Evolutionary conservation across 2,329 filamentous ascomycete species (phyloP), one percentile per base, ranked within the genome.

Genomic region (Cercospora nicotianae): DNA sequence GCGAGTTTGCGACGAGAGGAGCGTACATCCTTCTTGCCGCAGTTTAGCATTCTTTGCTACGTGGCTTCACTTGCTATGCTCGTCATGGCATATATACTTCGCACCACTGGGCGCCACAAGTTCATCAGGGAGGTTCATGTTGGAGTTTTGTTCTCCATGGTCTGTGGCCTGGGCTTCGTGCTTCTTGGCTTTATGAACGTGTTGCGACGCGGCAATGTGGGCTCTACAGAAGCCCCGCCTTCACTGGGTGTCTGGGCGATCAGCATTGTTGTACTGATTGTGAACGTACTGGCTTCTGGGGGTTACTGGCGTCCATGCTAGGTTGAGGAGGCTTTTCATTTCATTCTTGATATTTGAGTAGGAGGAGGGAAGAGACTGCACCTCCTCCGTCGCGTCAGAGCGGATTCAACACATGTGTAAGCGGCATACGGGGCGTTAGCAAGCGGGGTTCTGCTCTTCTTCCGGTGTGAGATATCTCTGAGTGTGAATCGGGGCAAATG

Each of bases 61-160:
- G 79, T 81, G 2, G 84, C 87, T 0, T 86, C 91, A 0, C 84
- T 89, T 39, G 78, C 89, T 6, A 83, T 94, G 8, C 84, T 93
- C 39, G 77, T 85, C 59, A 84, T 94, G 33, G 87, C 90, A 0
- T 83, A 83, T 42, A 83, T 90, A 9, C 85, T 95, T 42, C 87
- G 91, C 33, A 80, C 83, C 13, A 91, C 91, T 0, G 91, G 91
- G 8, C 84, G 87, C 58, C 89, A 88, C 75, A 90, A 87, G 77
- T 83, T 90, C 71, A 83, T 86, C 4, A 83, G 88, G n/a, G 88
- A 92, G 77, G 91, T 94, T 3, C 90, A 94, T 73, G 87, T 87
- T 0, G 91, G 89, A 8, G 90, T 91, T 1, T 84, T 91, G 1
- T 83, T 92, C 48, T 91, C 90, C 9, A 88, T 90, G 16, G 84